Percentiles rank a stretch among this genome's conserved stretches.
These are phyloP conservation scores for Vitis riparia DNA, from an alignment of 164 flowering plant species.

Conservation along the genomic window DNA sequence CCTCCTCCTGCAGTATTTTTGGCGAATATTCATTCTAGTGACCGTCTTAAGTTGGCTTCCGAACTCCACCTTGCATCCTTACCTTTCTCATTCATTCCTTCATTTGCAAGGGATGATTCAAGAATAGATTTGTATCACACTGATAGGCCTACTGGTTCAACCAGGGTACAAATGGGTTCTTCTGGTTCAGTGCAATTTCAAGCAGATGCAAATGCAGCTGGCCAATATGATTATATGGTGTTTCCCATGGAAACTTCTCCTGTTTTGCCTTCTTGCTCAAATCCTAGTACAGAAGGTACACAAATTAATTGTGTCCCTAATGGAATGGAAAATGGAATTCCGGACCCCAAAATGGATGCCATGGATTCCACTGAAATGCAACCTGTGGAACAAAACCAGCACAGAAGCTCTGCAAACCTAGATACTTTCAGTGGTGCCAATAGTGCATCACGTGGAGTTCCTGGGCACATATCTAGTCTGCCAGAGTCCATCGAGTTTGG, in stretches of 20 bases:
- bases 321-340: conserved; percentile 7
- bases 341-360: conserved; percentile 5
- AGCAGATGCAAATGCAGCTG: conserved; percentile 9
- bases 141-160: conserved; percentile 32
- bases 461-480: conserved; percentile 11
- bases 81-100: conserved; percentile 65
- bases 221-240: conserved; percentile 1
- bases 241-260: conserved; percentile 21
- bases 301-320: neutral
- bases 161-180: conserved; percentile 19
- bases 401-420: conserved; percentile 5
- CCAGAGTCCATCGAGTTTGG: conserved; percentile 6
- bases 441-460: conserved; percentile 4
- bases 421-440: conserved; percentile 4
- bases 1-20: conserved; percentile 85
- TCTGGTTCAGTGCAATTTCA: conserved; percentile 10
- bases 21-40: conserved; percentile 59
- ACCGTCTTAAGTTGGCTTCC: conserved; percentile 36
- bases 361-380: conserved; percentile 27
- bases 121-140: conserved; percentile 40
- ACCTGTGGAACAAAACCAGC: neutral
- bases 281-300: conserved; percentile 8
- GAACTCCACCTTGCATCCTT: conserved; percentile 51
- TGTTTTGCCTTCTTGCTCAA: conserved; percentile 3
- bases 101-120: conserved; percentile 46